Evolutionary conservation across 139 green algal genomes (phyloP), one percentile per base, ranked within the genome.

Genomic region (Chlorella sp.): DNA sequence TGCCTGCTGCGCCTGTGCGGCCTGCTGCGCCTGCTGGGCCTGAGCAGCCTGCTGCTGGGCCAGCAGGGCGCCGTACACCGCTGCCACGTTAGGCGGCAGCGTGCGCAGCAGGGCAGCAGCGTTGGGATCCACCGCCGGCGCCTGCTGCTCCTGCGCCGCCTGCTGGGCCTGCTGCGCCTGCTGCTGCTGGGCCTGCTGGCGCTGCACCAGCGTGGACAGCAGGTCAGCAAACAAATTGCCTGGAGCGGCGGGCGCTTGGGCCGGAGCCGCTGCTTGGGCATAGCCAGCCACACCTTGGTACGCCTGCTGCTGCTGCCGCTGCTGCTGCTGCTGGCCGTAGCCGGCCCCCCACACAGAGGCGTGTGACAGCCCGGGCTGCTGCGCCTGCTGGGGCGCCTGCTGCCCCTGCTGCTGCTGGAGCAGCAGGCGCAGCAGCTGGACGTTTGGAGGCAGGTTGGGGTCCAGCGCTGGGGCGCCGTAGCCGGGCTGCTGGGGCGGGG

Each of bases 371-470:
- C 51, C 16, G 51, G 51, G 51, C 11, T 20, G 51, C 51, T 20
- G 51, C 4, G 51, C 13, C 51, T 60, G 51, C 51, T 60, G 51
- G 13, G 46, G 46, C 46, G 16, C 51, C 16, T 60, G 51, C 51
- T 60, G 51, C n/a, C n/a, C n/a, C n/a, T n/a, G n/a, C 73, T 65
- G 73, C 28, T 65, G 44, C 73, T 79, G 73, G 44, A 69, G 75
- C 48, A 81, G 48, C 75, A 81, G 67, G n/a, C 22, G 75, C 32
- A 81, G 75, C 48, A 81, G 48, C 75, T 81, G 75, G 17, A 68
- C 48, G 1, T 81, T 51, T 6, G 48, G 34, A 5, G 16, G 44
- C 28, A 20, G 26, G 46, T 26, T 40, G n/a, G 48, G 48, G 34
- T 38, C 14, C 32, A 30, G 6, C 34, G 48, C 28, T 24, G 73